A percentile compares a stretch with the other conserved stretches of the same genome.
Evolutionary conservation across 306 rosid genomes (phyloP).

Genomic region (Boehmeria nivea): DNA sequence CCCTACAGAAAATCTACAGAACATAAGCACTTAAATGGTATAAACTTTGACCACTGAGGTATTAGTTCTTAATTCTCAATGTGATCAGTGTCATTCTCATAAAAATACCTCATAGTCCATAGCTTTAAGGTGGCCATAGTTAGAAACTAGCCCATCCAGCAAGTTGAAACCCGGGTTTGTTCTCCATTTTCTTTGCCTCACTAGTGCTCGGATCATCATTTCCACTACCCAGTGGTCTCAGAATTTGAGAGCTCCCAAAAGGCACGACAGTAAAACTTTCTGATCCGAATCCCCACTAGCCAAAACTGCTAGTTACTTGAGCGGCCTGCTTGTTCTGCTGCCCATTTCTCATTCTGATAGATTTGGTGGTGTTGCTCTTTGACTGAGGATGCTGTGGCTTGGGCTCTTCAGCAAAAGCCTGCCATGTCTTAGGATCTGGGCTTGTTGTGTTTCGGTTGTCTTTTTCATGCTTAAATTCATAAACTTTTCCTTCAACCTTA

Average conservation of each 20-base stretch:
- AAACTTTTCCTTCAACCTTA: slow-evolving; percentile 18
- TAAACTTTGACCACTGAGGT: slow-evolving; percentile 22
- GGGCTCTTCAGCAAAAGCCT: slow-evolving; percentile 63
- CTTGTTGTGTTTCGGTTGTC: too few species aligned
- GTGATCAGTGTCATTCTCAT: slow-evolving; percentile 14
- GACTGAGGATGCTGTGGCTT: slow-evolving; percentile 38
- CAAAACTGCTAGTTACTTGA: slow-evolving; percentile 41
- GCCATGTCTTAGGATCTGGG: slow-evolving; percentile 70
- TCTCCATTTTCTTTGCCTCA: too few species aligned
- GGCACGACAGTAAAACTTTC: slow-evolving; percentile 56
- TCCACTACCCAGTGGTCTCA: slow-evolving; percentile 42
- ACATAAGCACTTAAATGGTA: slow-evolving; percentile 41
- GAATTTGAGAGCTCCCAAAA: slow-evolving; percentile 44
- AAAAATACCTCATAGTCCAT: slow-evolving; percentile 8
- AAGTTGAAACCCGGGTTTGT: slow-evolving; percentile 67
- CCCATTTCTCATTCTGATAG: slow-evolving; percentile 63
- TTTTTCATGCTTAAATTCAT: slow-evolving; percentile 45
- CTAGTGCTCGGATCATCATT: slow-evolving; percentile 38
- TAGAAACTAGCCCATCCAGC: slow-evolving; percentile 99
- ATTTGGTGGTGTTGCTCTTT: slow-evolving; percentile 42
- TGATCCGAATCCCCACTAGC: slow-evolving; percentile 75
- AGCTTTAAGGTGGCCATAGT: slow-evolving; percentile 14
- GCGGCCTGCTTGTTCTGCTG: slow-evolving; percentile 40
- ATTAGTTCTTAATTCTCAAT: slow-evolving; percentile 23
- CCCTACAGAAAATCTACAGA: slow-evolving; percentile 26